Percentiles rank a stretch among this genome's conserved stretches.
Evolutionary conservation across 768 basidiomycete species (phyloP).

Genomic region (Pisolithus albus): DNA sequence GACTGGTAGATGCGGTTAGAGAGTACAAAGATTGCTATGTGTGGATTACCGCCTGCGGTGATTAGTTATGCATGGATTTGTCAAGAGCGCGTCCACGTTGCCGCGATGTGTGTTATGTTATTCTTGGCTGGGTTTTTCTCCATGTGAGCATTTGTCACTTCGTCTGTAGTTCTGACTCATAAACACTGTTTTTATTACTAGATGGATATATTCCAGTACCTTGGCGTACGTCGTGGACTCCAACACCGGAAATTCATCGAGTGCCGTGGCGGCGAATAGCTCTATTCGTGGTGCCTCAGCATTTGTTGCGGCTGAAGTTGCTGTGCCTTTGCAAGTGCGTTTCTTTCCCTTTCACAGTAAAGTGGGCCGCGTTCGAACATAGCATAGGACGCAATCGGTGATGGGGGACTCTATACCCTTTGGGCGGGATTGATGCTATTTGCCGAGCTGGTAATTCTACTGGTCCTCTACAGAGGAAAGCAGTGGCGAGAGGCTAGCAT

Average conservation of each 20-base stretch:
- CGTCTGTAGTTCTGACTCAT: no score
- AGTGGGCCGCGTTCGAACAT: neutral
- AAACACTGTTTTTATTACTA: conserved; percentile 10
- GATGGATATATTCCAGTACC: conserved; percentile 61
- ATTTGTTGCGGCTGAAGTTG: conserved; percentile 66
- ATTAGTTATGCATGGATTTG: conserved; percentile 76
- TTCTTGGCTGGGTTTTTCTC: conserved; percentile 70
- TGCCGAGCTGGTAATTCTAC: conserved; percentile 47
- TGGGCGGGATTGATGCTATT: conserved; percentile 53
- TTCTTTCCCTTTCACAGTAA: neutral
- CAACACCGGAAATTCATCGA: conserved; percentile 74
- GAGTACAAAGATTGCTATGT: conserved; percentile 54
- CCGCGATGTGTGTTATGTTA: conserved; percentile 65
- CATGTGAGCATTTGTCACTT: conserved; percentile 42
- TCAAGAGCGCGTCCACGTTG: conserved; percentile 54
- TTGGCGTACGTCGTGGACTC: conserved; percentile 86
- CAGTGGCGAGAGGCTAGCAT: conserved; percentile 53
- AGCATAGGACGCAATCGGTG: conserved; percentile 59
- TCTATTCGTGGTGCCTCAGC: conserved; percentile 64
- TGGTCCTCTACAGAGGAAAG: conserved; percentile 56
- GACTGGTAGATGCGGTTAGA: conserved; percentile 59
- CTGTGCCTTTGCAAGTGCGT: conserved; percentile 58
- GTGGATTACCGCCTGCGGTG: conserved; percentile 47
- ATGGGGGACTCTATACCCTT: conserved; percentile 74
- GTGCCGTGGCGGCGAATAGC: conserved; percentile 71